A percentile compares a stretch with the other conserved stretches of the same genome.
Conservation (phyloP, 2,329 filamentous ascomycete species). For the Diatrype stigma region DNA sequence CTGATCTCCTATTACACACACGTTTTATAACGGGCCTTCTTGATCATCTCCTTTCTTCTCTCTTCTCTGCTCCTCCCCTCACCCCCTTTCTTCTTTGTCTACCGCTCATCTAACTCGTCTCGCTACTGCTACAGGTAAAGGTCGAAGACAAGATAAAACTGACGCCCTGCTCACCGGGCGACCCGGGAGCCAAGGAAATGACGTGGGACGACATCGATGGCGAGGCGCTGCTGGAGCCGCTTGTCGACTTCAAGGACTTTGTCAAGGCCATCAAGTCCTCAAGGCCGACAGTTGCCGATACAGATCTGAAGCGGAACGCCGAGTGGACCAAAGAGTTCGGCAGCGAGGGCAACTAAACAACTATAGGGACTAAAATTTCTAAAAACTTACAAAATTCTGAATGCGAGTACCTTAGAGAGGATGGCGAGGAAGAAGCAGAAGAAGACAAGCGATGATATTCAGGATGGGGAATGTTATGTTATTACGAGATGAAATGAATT, state of each 20-base stretch:
- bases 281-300: conserved; percentile 82
- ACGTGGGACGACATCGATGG: conserved; percentile 84
- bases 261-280: conserved; percentile 85
- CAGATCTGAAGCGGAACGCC: conserved; percentile 77
- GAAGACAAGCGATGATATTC: too few species aligned
- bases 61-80: background rate
- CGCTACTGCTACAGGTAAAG: conserved; percentile 51
- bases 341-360: conserved; percentile 71
- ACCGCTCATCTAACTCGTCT: background rate
- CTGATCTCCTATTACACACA: background rate
- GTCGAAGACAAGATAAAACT: conserved; percentile 64
- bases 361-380: too few species aligned
- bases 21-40: too few species aligned
- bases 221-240: conserved; percentile 80
- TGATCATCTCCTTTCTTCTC: background rate
- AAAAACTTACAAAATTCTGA: too few species aligned
- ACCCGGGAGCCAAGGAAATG: conserved; percentile 84
- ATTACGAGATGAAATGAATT: too few species aligned
- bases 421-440: too few species aligned
- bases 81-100: background rate
- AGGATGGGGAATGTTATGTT: too few species aligned
- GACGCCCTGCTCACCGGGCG: conserved; percentile 92
- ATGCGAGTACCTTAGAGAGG: too few species aligned
- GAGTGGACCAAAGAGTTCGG: conserved; percentile 98
- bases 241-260: conserved; percentile 87